A percentile compares a stretch with the other conserved stretches of the same genome.
Evolutionary conservation across 352 stramenopile genomes (phyloP).

Genomic region (Phytophthora sansomeana): DNA sequence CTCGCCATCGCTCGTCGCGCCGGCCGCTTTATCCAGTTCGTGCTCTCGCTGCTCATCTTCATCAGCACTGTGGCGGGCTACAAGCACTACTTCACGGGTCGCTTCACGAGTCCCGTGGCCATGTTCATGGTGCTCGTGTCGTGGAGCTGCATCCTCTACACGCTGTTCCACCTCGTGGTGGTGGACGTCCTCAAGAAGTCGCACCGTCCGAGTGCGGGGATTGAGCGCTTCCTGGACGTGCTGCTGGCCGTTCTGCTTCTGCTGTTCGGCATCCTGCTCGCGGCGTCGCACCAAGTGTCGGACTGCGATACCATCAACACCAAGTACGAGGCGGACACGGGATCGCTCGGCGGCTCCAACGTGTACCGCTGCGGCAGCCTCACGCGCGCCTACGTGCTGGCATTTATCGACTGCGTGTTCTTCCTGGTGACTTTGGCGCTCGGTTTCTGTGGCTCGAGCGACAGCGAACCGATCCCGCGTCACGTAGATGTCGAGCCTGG

Average conservation of each 20-base stretch:
- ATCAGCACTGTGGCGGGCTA: slow-evolving; percentile 38
- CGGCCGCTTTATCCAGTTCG: slow-evolving; percentile 37
- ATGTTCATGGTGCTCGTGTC: slow-evolving; percentile 53
- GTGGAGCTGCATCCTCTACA: slow-evolving; percentile 59
- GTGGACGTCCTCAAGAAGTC: slow-evolving; percentile 54
- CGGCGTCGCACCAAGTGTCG: slow-evolving; percentile 41
- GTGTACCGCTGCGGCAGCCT: slow-evolving; percentile 56
- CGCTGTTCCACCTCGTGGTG: slow-evolving; percentile 48
- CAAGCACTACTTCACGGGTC: slow-evolving; percentile 51
- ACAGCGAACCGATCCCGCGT: slow-evolving; percentile 16
- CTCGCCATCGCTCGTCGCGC: slow-evolving; percentile 28
- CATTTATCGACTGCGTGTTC: slow-evolving; percentile 45
- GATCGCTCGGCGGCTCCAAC: slow-evolving; percentile 22
- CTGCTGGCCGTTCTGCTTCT: slow-evolving; percentile 46
- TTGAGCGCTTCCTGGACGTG: slow-evolving; percentile 46
- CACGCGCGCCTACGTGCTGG: slow-evolving; percentile 44
- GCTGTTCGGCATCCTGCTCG: slow-evolving; percentile 46
- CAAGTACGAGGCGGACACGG: slow-evolving; percentile 36
- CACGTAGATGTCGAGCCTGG: slow-evolving; percentile 34
- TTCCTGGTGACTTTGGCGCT: slow-evolving; percentile 44
- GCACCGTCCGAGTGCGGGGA: slow-evolving; percentile 34
- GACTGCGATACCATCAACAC: slow-evolving; percentile 47
- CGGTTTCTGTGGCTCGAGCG: slow-evolving; percentile 26
- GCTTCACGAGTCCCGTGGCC: slow-evolving; percentile 47
- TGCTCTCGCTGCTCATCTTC: slow-evolving; percentile 36